phyloP scores from a whole-genome alignment of 352 stramenopile species.

The Phytophthora aleatoria region DNA sequence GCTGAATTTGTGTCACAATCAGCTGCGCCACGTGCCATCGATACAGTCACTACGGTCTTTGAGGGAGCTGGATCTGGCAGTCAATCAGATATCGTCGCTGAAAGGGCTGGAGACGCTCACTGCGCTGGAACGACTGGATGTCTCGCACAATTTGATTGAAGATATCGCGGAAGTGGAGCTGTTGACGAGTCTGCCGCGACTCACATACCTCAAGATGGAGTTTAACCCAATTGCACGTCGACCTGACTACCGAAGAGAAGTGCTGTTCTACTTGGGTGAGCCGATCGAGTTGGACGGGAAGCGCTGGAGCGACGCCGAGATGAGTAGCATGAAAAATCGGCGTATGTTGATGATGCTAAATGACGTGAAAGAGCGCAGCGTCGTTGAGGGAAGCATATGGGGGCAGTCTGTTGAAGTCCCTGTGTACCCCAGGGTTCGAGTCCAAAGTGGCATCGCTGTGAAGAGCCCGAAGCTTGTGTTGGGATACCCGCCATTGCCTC shows the following conservation, averaged over 20 bases:
- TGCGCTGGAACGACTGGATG: slow-evolving; percentile 56
- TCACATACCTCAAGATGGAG: slow-evolving; percentile 57
- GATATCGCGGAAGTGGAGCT: slow-evolving; percentile 64
- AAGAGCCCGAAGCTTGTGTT: slow-evolving; percentile 48
- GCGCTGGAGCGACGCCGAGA: slow-evolving; percentile 62
- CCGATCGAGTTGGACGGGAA: slow-evolving; percentile 65
- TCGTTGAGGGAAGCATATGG: slow-evolving; percentile 22
- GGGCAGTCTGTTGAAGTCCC: slow-evolving; percentile 22
- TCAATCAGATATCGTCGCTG: slow-evolving; percentile 67
- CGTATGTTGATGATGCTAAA: slow-evolving; percentile 47
- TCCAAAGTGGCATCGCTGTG: slow-evolving; percentile 19
- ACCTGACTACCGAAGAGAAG: slow-evolving; percentile 81
- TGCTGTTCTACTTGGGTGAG: slow-evolving; percentile 81
- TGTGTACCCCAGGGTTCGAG: slow-evolving; percentile 31
- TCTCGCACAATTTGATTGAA: slow-evolving; percentile 72
- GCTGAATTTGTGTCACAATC: slow-evolving; percentile 77
- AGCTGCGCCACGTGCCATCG: slow-evolving; percentile 46
- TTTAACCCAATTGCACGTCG: slow-evolving; percentile 77
- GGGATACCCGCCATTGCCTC: slow-evolving; percentile 44
- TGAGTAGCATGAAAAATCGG: slow-evolving; percentile 74
- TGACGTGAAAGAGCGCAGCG: background rate
- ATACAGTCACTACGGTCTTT: slow-evolving; percentile 48
- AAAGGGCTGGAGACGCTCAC: slow-evolving; percentile 52
- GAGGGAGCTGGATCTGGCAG: slow-evolving; percentile 63
- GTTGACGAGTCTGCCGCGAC: slow-evolving; percentile 42